A percentile compares a stretch with the other conserved stretches of the same genome.
Evolutionary conservation across 2,329 filamentous ascomycete species (phyloP).

Genomic region (Calonectria crousiana): DNA sequence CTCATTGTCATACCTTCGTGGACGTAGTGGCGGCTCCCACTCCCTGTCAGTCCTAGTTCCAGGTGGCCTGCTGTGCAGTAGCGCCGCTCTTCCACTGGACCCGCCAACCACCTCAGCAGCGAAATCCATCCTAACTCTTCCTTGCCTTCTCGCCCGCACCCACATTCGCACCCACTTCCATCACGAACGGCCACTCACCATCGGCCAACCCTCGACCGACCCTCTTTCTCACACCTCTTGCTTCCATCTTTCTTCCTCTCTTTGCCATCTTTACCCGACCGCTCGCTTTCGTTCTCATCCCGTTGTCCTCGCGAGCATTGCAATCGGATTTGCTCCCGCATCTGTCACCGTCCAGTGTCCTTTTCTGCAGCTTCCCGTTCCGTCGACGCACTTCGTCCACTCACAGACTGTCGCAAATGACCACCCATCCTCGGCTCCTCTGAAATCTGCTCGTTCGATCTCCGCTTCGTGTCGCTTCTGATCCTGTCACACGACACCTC

Average conservation of each 20-base stretch:
- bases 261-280: constrained; percentile 12
- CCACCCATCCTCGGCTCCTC: constrained; percentile 19
- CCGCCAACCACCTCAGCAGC: constrained; percentile 40
- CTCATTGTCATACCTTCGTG: not conserved
- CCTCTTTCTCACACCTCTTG: constrained; percentile 14
- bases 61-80: not conserved
- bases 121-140: constrained; percentile 17
- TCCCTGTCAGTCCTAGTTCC: constrained; percentile 7
- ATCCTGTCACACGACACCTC: constrained; percentile 21
- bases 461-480: constrained; percentile 10
- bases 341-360: not conserved
- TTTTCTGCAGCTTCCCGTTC: constrained; percentile 28
- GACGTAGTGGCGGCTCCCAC: not conserved
- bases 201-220: constrained; percentile 26
- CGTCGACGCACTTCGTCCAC: constrained; percentile 18
- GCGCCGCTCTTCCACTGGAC: constrained; percentile 21
- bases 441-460: constrained; percentile 22
- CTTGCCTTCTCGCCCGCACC: constrained; percentile 29
- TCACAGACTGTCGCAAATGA: constrained; percentile 33
- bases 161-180: constrained; percentile 18
- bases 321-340: not conserved
- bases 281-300: constrained; percentile 13
- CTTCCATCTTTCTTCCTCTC: constrained; percentile 7
- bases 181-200: constrained; percentile 33
- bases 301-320: not conserved